Evolutionary conservation across 2,329 filamentous ascomycete genomes (phyloP).

Genomic region (Coleophoma eucalyptorum): DNA sequence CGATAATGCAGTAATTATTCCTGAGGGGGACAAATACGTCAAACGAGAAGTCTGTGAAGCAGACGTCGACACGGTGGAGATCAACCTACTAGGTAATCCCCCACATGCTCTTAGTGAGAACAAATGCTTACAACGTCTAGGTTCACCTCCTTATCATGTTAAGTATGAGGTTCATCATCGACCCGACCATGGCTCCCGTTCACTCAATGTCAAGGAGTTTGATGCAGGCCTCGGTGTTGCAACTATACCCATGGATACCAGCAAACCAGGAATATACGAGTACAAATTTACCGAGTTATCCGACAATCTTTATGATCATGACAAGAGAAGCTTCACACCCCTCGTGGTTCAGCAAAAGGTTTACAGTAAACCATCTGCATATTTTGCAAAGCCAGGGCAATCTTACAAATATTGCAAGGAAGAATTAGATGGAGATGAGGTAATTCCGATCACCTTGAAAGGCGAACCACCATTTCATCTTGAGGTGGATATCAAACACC

Average conservation of each 20-base stretch:
- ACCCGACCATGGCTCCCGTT: constrained; percentile 60
- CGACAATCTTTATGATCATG: constrained; percentile 81
- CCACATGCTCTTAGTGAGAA: not conserved
- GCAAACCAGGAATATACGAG: constrained; percentile 75
- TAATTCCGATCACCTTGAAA: constrained; percentile 80
- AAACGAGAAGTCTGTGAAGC: constrained; percentile 91
- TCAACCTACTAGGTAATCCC: constrained; percentile 68
- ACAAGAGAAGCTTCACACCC: constrained; percentile 59
- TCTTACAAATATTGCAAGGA: constrained; percentile 94
- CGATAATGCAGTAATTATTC: constrained; percentile 57
- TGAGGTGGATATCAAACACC: constrained; percentile 91
- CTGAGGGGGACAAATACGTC: constrained; percentile 51
- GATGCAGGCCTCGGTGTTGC: constrained; percentile 74
- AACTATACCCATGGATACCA: constrained; percentile 81
- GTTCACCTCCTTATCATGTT: constrained; percentile 76
- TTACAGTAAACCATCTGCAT: constrained; percentile 76
- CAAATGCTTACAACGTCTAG: constrained; percentile 32
- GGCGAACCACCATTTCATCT: constrained; percentile 85
- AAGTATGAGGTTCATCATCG: constrained; percentile 78
- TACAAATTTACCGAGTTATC: constrained; percentile 82
- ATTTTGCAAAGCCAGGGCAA: constrained; percentile 81
- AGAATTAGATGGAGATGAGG: constrained; percentile 76
- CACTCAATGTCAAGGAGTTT: constrained; percentile 58
- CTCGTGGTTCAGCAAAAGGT: constrained; percentile 78
- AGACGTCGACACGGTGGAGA: constrained; percentile 84